Evolutionary conservation across 2,329 filamentous ascomycete species (phyloP).

Genomic region (Cladosporium sp.): DNA sequence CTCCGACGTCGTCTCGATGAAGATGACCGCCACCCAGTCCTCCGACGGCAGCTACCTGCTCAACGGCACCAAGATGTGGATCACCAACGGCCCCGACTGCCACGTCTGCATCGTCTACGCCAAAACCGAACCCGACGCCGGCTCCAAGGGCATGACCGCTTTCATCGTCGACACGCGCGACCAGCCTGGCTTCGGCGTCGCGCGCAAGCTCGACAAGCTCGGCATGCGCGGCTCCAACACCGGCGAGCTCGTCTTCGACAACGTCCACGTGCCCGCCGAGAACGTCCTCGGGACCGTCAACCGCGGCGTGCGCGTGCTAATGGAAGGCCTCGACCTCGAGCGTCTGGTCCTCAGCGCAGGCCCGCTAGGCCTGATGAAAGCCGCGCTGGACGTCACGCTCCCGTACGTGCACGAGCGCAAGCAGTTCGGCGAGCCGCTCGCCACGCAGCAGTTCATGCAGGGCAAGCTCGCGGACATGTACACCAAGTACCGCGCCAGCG

Average conservation of each 20-base stretch:
- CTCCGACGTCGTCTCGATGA: constrained; percentile 95
- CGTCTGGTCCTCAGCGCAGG: constrained; percentile 88
- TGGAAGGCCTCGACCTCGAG: constrained; percentile 95
- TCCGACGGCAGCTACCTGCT: constrained; percentile 85
- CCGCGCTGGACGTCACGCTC: constrained; percentile 78
- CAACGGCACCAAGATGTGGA: constrained; percentile 98
- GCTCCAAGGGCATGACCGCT: constrained; percentile 88
- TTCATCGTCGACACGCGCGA: constrained; percentile 76
- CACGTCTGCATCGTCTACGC: constrained; percentile 93
- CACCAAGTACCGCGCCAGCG: constrained; percentile 81
- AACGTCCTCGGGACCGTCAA: constrained; percentile 81
- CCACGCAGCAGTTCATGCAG: constrained; percentile 90
- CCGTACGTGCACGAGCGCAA: constrained; percentile 87
- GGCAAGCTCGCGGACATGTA: constrained; percentile 97
- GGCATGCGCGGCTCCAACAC: constrained; percentile 98
- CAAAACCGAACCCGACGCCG: constrained; percentile 80
- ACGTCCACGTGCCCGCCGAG: constrained; percentile 82
- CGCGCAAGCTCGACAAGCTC: constrained; percentile 93
- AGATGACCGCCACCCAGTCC: constrained; percentile 75
- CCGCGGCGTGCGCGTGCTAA: constrained; percentile 83
- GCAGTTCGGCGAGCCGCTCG: constrained; percentile 86
- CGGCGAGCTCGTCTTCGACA: constrained; percentile 87
- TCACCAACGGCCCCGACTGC: constrained; percentile 96
- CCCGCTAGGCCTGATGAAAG: constrained; percentile 92
- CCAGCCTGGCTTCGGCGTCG: constrained; percentile 76